These are phyloP conservation scores for Cinnamomum chago DNA, from an alignment of 164 flowering plant genomes.

Conservation along the genomic window DNA sequence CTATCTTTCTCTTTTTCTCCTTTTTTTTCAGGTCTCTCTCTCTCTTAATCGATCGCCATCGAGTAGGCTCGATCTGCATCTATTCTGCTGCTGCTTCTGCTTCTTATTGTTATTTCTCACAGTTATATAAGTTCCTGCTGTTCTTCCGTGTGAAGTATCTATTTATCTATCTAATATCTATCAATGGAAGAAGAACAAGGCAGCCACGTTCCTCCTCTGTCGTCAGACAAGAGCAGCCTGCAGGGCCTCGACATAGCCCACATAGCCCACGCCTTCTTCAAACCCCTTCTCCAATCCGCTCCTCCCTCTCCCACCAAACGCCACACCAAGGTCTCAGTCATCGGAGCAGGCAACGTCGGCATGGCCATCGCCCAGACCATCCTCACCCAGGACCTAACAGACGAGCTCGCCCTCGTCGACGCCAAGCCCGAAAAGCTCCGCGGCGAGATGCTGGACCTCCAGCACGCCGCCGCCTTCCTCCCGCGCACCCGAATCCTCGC, in stretches of 20 bases:
- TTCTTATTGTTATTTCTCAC: not conserved
- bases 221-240: constrained; percentile 11
- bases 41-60: too few relatives aligned
- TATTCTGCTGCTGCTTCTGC: too few relatives aligned
- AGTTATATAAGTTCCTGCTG: not conserved
- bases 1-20: too few relatives aligned
- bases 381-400: constrained; percentile 73
- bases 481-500: constrained; percentile 72
- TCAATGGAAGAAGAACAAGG: not conserved
- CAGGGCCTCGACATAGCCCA: constrained; percentile 51
- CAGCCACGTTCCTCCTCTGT: constrained; percentile 2
- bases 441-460: constrained; percentile 89
- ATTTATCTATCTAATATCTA: not conserved
- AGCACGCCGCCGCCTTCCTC: constrained; percentile 86
- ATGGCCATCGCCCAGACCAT: constrained; percentile 92
- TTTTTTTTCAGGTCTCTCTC: too few relatives aligned
- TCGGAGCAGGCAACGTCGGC: constrained; percentile 58
- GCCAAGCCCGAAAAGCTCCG: constrained; percentile 65
- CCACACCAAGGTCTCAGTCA: constrained; percentile 67
- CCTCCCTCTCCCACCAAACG: constrained; percentile 54
- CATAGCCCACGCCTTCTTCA: constrained; percentile 55
- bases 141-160: not conserved
- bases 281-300: constrained; percentile 37
- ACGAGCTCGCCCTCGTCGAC: constrained; percentile 79
- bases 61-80: too few relatives aligned